Conservation (phyloP, 441 rosid species). For the Corymbia calophylla region DNA sequence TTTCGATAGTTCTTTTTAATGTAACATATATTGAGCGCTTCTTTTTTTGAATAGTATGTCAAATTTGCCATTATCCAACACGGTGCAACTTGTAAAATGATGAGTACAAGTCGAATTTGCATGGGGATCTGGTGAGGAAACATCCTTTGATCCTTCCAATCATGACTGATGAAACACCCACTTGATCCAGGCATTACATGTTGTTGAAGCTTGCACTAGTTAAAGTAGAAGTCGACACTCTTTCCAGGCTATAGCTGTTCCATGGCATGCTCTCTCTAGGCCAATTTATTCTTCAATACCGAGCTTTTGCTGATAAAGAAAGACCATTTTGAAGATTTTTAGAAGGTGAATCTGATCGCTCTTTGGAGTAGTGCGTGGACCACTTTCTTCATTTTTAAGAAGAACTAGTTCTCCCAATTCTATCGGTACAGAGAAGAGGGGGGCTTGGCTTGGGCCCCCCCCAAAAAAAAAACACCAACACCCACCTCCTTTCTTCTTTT, state of each 20-base stretch:
- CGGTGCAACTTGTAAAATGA: background rate
- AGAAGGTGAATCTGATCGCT: background rate
- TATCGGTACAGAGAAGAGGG: background rate
- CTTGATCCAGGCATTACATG: background rate
- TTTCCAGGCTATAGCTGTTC: background rate
- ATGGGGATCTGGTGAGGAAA: background rate
- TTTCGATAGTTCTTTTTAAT: background rate
- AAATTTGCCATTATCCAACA: background rate
- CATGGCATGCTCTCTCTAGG: background rate
- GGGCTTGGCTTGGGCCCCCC: background rate
- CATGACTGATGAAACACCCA: background rate
- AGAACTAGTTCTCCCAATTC: background rate
- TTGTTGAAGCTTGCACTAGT: background rate
- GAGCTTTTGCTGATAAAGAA: background rate
- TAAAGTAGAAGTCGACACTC: background rate
- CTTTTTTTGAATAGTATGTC: background rate
- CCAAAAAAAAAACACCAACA: background rate
- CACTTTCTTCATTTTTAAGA: background rate
- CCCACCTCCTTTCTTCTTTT: background rate
- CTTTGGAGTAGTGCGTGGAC: background rate
- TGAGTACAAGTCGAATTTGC: background rate
- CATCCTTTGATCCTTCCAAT: background rate
- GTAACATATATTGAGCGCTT: background rate
- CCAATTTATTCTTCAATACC: background rate
- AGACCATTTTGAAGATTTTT: background rate